Evolutionary conservation across 2,329 filamentous ascomycete genomes (phyloP).

Genomic region (Moelleriella libera): DNA sequence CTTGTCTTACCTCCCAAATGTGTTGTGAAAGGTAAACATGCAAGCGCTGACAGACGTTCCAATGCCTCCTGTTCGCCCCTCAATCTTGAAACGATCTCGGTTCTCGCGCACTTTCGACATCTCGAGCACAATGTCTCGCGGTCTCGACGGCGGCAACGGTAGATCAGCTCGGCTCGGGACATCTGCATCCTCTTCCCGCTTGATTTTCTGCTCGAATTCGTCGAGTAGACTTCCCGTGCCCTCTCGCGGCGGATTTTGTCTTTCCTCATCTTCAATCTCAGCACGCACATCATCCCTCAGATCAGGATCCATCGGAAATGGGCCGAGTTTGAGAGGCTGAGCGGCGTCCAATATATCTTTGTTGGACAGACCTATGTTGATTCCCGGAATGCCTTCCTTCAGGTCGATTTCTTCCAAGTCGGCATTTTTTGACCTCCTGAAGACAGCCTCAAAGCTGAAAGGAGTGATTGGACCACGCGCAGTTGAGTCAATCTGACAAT

Average conservation of each 20-base stretch:
- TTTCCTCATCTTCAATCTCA: conserved; percentile 75
- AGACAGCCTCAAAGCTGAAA: conserved; percentile 47
- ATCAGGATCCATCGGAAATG: conserved; percentile 70
- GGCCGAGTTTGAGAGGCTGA: conserved; percentile 58
- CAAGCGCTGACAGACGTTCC: conserved; percentile 76
- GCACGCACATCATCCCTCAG: conserved; percentile 74
- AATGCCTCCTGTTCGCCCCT: conserved; percentile 68
- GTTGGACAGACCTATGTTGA: conserved; percentile 47
- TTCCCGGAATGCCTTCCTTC: conserved; percentile 49
- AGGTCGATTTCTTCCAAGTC: conserved; percentile 50
- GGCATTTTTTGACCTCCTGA: conserved; percentile 40
- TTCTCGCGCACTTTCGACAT: conserved; percentile 90
- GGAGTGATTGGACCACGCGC: conserved; percentile 49
- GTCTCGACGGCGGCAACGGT: conserved; percentile 75
- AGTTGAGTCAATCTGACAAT: conserved; percentile 44
- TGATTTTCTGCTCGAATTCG: conserved; percentile 76
- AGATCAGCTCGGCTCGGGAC: conserved; percentile 65
- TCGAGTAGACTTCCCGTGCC: conserved; percentile 68
- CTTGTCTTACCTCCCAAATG: conserved; percentile 60
- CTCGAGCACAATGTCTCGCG: conserved; percentile 84
- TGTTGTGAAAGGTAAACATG: conserved; percentile 99
- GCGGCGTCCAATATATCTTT: conserved; percentile 43
- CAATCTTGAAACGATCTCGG: conserved; percentile 80
- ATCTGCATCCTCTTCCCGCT: conserved; percentile 80
- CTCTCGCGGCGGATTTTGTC: conserved; percentile 53